These are phyloP conservation scores for Hyaloperonospora brassicae DNA, from an alignment of 352 stramenopile genomes.

Conservation along the genomic window DNA sequence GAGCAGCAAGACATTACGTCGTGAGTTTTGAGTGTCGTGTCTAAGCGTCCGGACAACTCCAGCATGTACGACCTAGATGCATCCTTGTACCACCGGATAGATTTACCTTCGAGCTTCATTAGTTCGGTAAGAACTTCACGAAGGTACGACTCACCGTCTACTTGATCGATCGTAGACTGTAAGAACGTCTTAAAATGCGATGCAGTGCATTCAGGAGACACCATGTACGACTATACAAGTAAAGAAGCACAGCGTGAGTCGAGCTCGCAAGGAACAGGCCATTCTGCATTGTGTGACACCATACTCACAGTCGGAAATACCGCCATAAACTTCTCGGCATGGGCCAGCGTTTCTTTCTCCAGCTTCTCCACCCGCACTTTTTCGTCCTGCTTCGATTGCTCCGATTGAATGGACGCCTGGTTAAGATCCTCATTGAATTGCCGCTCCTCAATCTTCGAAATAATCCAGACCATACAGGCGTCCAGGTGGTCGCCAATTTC, in stretches of 20 bases:
- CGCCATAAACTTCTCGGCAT: slow-evolving; percentile 47
- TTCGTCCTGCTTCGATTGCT: slow-evolving; percentile 57
- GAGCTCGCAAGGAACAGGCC: neutral
- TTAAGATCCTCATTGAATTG: slow-evolving; percentile 67
- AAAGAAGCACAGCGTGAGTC: slow-evolving; percentile 2
- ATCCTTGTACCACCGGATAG: slow-evolving; percentile 67
- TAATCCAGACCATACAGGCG: slow-evolving; percentile 76
- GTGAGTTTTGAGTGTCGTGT: slow-evolving; percentile 33
- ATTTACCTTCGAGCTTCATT: slow-evolving; percentile 55
- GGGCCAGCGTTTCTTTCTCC: slow-evolving; percentile 43
- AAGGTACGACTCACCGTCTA: slow-evolving; percentile 34
- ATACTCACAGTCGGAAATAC: slow-evolving; percentile 56
- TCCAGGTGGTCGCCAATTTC: slow-evolving; percentile 51
- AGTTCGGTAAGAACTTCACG: slow-evolving; percentile 51
- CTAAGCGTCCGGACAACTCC: slow-evolving; percentile 47
- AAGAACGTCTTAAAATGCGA: slow-evolving; percentile 39
- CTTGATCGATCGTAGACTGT: slow-evolving; percentile 39
- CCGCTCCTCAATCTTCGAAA: slow-evolving; percentile 62
- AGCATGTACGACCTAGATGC: slow-evolving; percentile 61
- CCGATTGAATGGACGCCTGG: slow-evolving; percentile 66
- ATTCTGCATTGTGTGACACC: neutral
- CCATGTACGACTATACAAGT: slow-evolving; percentile 45
- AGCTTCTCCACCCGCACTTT: slow-evolving; percentile 46
- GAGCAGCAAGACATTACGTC: slow-evolving; percentile 44
- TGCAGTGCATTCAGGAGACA: slow-evolving; percentile 31